Evolutionary conservation across 768 basidiomycete species (phyloP), one percentile per base, ranked within the genome.

Genomic region (Paxillus involutus): DNA sequence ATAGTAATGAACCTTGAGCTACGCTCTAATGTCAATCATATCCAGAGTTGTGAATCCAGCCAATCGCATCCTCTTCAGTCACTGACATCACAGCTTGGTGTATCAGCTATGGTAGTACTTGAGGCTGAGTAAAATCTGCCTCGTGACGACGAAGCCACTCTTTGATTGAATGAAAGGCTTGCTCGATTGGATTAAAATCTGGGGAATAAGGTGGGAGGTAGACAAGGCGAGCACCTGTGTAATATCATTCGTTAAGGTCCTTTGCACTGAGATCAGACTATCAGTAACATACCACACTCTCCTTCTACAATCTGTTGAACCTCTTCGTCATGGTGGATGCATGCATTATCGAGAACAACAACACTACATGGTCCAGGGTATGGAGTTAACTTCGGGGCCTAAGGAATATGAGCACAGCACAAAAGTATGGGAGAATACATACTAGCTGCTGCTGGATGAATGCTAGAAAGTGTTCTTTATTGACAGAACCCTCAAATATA

Each of bases 271-370:
- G 21, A 21, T 21, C n/a, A 19, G n/a, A 40, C 17, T 21, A 21
- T 21, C 21, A 21, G 21, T 21, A 17, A 19, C n/a, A n/a, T 12
- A 57, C 37, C 43, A 47, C 49, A 49, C 43, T 65, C 53, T 14
- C 47, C 70, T 26, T 64, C 67, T 26, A 75, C 58, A 21, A 74
- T 59, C 3, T 54, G 29, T 2, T 66, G 60, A n/a, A 77, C 53
- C 7, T 71, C 71, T 30, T 71, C 70, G 39, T 67, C 65, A 36
- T 77, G 73, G 53, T 77, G 75, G 47, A 77, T 77, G 21, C 2
- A 21, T 9, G 66, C 58, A 51, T 77, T 77, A 47, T 76, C 71
- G 19, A 76, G 42, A 1, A 77, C 62, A 42, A 76, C 61, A 9
- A 75, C 64, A 62, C 75, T 77, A 17, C 53, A 44, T 16, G 59